Percentiles rank a stretch among this genome's conserved stretches.
Evolutionary conservation across 1,284 basidiomycete species (phyloP).

Genomic region (Austroboletus olivaceoglutinosus): DNA sequence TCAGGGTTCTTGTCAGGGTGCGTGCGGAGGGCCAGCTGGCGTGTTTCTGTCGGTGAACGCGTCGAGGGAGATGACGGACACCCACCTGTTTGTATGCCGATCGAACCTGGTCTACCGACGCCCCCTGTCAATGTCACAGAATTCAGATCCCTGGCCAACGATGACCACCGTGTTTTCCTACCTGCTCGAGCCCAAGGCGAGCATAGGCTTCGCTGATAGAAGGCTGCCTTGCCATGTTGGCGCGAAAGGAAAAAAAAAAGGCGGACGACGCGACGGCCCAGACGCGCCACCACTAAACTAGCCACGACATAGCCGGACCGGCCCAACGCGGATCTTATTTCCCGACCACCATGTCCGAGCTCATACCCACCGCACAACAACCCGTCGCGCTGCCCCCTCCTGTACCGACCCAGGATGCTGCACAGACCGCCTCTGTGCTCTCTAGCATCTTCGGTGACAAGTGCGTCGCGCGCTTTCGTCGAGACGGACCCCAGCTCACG

Average conservation of each 20-base stretch:
- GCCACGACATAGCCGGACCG: constrained; percentile 2
- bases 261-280: constrained; percentile 26
- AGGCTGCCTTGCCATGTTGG: constrained; percentile 39
- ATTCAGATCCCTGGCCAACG: constrained; percentile 2
- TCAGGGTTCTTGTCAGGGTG: constrained; percentile 75
- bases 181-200: constrained; percentile 59
- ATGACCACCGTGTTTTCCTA: constrained; percentile 24
- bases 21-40: constrained; percentile 59
- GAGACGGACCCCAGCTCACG: constrained; percentile 9
- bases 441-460: constrained; percentile 31
- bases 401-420: constrained; percentile 9
- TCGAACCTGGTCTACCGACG: constrained; percentile 61
- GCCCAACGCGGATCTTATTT: constrained; percentile 1
- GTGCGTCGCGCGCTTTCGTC: constrained; percentile 23
- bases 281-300: constrained; percentile 29
- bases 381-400: constrained; percentile 7
- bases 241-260: constrained; percentile 6
- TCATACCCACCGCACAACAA: constrained; percentile 5
- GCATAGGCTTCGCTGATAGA: constrained; percentile 50
- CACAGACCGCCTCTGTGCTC: constrained; percentile 13
- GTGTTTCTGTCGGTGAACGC: constrained; percentile 3
- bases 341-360: constrained; percentile 18
- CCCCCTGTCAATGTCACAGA: constrained; percentile 41
- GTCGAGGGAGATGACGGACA: not conserved
- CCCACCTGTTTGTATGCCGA: constrained; percentile 63